These are phyloP conservation scores for Boechera retrofracta DNA, from an alignment of 345 rosid species.

Conservation along the genomic window DNA sequence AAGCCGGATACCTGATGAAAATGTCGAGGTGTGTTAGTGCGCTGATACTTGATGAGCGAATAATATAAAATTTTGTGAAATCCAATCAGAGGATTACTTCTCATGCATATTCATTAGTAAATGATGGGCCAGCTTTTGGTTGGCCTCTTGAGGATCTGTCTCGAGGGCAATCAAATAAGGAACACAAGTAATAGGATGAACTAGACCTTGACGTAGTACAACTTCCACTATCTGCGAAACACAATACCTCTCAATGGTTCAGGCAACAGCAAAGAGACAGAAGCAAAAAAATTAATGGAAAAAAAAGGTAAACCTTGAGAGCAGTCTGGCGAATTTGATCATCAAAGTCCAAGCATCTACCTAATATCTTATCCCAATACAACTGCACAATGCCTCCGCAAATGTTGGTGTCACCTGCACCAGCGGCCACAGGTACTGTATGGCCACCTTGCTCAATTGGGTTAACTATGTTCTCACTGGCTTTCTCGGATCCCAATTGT, in stretches of 20 bases:
- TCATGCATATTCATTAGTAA: constrained; percentile 99
- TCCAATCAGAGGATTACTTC: constrained; percentile 61
- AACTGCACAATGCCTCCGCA: constrained; percentile 99
- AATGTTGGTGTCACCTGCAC: constrained; percentile 98
- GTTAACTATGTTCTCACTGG: constrained; percentile 46
- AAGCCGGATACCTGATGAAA: constrained; percentile 87
- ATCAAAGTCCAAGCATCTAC: constrained; percentile 79
- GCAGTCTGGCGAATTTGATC: constrained; percentile 93
- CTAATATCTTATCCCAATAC: constrained; percentile 89
- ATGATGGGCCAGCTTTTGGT: constrained; percentile 97
- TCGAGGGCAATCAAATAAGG: constrained; percentile 98
- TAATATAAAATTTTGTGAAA: constrained; percentile 23
- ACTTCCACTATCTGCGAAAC: constrained; percentile 91
- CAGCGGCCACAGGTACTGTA: constrained; percentile 96
- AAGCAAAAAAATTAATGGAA: constrained; percentile 20
- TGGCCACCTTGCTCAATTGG: constrained; percentile 58
- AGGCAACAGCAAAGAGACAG: constrained; percentile 8
- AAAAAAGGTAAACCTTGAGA: constrained; percentile 63
- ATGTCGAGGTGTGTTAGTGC: constrained; percentile 41
- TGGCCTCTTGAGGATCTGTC: constrained; percentile 91
- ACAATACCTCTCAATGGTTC: constrained; percentile 22
- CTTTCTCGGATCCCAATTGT: constrained; percentile 79
- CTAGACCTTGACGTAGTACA: constrained; percentile 97
- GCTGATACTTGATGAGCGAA: constrained; percentile 10
- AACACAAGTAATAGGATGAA: constrained; percentile 99